A percentile compares a stretch with the other conserved stretches of the same genome.
Evolutionary conservation across 2,329 filamentous ascomycete genomes (phyloP).

Genomic region (Cladosporium sp.): DNA sequence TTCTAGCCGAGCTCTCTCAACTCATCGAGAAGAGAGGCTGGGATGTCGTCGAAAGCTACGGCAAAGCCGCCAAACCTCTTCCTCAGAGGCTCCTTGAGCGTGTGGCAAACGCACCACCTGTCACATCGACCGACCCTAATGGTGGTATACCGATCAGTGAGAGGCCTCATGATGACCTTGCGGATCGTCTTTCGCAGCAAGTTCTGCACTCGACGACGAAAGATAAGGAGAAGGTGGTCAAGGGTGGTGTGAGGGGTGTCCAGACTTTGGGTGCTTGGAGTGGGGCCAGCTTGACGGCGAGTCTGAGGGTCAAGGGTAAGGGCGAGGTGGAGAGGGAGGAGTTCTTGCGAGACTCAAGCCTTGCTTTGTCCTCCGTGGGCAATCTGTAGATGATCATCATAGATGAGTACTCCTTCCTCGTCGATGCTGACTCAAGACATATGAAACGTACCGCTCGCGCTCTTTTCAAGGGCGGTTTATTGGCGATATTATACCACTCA

Average conservation of each 20-base stretch:
- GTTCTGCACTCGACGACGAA: slow-evolving; percentile 53
- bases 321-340: slow-evolving; percentile 71
- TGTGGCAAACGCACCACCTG: neutral
- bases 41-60: slow-evolving; percentile 73
- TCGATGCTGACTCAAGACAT: too few relatives aligned
- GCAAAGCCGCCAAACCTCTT: slow-evolving; percentile 42
- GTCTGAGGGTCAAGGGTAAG: slow-evolving; percentile 68
- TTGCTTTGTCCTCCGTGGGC: neutral
- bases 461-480: too few relatives aligned
- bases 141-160: slow-evolving; percentile 16
- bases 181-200: slow-evolving; percentile 56
- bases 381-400: neutral
- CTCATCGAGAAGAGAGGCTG: slow-evolving; percentile 72
- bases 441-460: too few relatives aligned
- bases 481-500: too few relatives aligned
- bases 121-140: neutral
- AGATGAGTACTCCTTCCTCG: too few relatives aligned
- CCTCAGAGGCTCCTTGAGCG: slow-evolving; percentile 9
- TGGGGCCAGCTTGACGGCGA: slow-evolving; percentile 70
- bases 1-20: slow-evolving; percentile 71
- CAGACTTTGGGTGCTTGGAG: slow-evolving; percentile 74
- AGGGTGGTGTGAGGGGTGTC: slow-evolving; percentile 65
- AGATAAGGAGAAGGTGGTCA: slow-evolving; percentile 47
- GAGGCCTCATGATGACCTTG: slow-evolving; percentile 36
- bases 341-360: slow-evolving; percentile 51